Base-by-base conservation (phyloP, 2,329 filamentous ascomycete genomes). In the Pyrenophora tritici-repentis region DNA sequence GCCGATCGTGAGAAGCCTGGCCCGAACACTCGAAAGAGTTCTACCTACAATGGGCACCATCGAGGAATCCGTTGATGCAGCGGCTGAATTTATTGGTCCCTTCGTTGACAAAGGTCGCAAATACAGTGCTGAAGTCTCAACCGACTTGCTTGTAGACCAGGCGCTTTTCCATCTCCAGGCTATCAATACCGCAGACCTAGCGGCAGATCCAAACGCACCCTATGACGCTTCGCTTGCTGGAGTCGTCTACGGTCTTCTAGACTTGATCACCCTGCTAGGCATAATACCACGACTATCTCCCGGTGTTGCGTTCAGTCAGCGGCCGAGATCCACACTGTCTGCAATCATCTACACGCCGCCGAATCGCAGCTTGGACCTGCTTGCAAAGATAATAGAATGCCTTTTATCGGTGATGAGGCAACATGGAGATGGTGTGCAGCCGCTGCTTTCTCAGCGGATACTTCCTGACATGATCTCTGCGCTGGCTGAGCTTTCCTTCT, bases 141-240 rank as follows among this genome's bases (percentile, higher is more conserved):
- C 47, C 5, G 42, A 53, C 16, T 31, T 56, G 26, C 60, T 73
- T 1, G 63, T 73, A 13, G 47, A 62, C 6, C 47, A 67, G 47
- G 66, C 69, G 6, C 58, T 73, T 33, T 42, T 42, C 8, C 70
- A 71, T 40, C 56, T 75, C 12, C 58, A 67, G 26, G 58, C 56
- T 9, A 73, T 75, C 38, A 72, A 75, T 42, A 40, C 61, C 37
- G 67, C 70, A 37, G 71, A 73, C 33, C 51, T 68, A 44, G 59
- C 49, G 13, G 57, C 63, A 36, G 62, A 63, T 36, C 61, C 65
- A 9, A 59, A 72, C 52, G 66, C 68, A n/a, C 71, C 68, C 3
- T 75, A 75, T 47, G 72, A 75, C 58, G 70, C 62, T 24, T 72
- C 70, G 29, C 61, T 75, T 10, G 67, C 73, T 10, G 68, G 67